These are phyloP conservation scores for Apiosordaria backusii DNA, from an alignment of 495 filamentous ascomycete species.

Conservation along the genomic window DNA sequence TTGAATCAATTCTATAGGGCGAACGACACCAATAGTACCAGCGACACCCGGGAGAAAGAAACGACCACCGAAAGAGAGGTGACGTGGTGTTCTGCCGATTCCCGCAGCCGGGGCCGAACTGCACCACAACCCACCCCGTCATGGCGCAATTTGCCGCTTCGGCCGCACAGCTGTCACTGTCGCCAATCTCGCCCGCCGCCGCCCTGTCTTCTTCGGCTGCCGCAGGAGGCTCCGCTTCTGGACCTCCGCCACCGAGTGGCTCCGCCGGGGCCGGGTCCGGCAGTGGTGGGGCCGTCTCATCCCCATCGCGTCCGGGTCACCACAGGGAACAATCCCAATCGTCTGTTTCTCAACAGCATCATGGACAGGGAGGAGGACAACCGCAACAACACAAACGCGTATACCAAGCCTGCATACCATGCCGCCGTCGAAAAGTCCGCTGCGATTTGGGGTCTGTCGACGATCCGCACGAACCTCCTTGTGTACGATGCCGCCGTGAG, in stretches of 20 bases:
- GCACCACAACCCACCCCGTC: constrained; percentile 11
- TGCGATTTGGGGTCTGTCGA: constrained; percentile 94
- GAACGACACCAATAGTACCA: neutral
- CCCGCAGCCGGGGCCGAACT: neutral
- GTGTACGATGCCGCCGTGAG: constrained; percentile 88
- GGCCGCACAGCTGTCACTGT: constrained; percentile 26
- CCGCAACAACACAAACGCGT: constrained; percentile 62
- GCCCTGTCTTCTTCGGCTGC: constrained; percentile 21
- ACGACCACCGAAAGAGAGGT: neutral
- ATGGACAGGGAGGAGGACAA: neutral
- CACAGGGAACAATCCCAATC: constrained; percentile 11
- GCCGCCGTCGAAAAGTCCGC: constrained; percentile 84
- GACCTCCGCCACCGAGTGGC: constrained; percentile 19
- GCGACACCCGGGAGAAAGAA: too few relatives aligned
- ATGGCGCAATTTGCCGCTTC: constrained; percentile 34
- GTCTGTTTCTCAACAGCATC: constrained; percentile 8
- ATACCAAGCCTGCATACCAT: constrained; percentile 88
- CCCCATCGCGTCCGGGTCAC: constrained; percentile 12
- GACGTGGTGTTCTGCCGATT: neutral
- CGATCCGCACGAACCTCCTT: constrained; percentile 89
- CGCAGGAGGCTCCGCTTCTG: constrained; percentile 21
- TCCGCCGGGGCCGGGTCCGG: constrained; percentile 15
- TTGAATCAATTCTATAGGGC: constrained; percentile 3
- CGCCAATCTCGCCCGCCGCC: constrained; percentile 30
- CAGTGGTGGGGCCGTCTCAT: constrained; percentile 5